Percentiles rank a stretch among this genome's conserved stretches.
Evolutionary conservation across 129 eudicot genomes (phyloP).

Genomic region (Saussurea involucrata): DNA sequence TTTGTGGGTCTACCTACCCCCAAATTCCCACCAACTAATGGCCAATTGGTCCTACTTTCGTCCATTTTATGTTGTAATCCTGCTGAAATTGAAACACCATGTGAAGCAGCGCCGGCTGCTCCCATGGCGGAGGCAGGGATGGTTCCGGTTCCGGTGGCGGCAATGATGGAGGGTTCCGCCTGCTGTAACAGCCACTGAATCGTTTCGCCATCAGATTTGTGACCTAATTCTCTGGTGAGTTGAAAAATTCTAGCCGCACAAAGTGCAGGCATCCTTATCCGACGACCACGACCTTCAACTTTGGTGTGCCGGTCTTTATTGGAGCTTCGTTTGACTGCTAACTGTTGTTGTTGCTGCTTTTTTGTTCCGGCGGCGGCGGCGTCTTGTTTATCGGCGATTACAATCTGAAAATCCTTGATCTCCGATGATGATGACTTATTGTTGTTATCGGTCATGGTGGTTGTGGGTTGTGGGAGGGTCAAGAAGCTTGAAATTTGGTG

Average conservation of each 20-base stretch:
- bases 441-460: conserved; percentile 34
- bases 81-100: conserved; percentile 34
- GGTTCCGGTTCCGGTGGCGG: conserved; percentile 83
- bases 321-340: conserved; percentile 66
- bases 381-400: conserved; percentile 39
- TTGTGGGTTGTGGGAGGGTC: conserved; percentile 35
- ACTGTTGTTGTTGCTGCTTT: conserved; percentile 34
- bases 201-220: conserved; percentile 86
- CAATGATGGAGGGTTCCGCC: conserved; percentile 83
- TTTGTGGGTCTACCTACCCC: conserved; percentile 47
- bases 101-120: conserved; percentile 27
- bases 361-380: neutral
- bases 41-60: conserved; percentile 54
- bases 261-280: conserved; percentile 90
- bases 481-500: conserved; percentile 25
- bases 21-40: conserved; percentile 47
- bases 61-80: conserved; percentile 61
- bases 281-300: conserved; percentile 85
- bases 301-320: conserved; percentile 87
- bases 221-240: conserved; percentile 78
- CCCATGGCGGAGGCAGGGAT: conserved; percentile 76
- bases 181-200: conserved; percentile 87
- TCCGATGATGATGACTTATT: conserved; percentile 23
- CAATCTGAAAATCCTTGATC: conserved; percentile 49
- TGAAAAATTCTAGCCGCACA: conserved; percentile 91